These are phyloP conservation scores for Coemansia aciculifera DNA, from an alignment of 192 early-diverging fungal genomes.

Conservation along the genomic window DNA sequence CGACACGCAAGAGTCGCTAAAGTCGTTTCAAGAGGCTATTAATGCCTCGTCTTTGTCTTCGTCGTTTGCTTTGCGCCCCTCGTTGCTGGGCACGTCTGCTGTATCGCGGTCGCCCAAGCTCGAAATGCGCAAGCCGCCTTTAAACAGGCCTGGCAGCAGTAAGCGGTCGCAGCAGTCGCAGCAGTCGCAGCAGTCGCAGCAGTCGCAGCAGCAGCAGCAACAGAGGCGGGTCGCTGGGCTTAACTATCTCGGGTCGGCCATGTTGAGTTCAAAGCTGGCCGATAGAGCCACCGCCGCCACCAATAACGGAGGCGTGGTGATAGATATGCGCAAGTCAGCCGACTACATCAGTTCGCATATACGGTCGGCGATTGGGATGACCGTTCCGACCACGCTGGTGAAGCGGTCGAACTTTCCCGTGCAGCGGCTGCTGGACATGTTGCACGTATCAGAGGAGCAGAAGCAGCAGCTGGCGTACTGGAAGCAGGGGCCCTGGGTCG, in stretches of 20 bases:
- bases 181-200: not conserved
- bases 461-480: slow-evolving; percentile 55
- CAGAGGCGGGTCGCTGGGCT: not conserved
- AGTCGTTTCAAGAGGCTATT: slow-evolving; percentile 1
- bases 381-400: slow-evolving; percentile 72
- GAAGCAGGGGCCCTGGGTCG: slow-evolving; percentile 61
- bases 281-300: not conserved
- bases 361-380: slow-evolving; percentile 63
- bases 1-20: not conserved
- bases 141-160: not conserved
- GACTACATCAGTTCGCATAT: slow-evolving; percentile 60
- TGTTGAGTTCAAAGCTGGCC: slow-evolving; percentile 9
- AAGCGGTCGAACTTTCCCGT: slow-evolving; percentile 64
- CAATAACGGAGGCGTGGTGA: slow-evolving; percentile 51
- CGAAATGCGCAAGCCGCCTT: not conserved
- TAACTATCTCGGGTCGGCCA: slow-evolving; percentile 14
- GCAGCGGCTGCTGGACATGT: slow-evolving; percentile 62
- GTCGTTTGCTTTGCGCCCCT: not conserved
- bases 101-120: not conserved
- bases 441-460: slow-evolving; percentile 57
- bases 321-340: slow-evolving; percentile 72
- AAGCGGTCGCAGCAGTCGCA: not conserved
- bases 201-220: not conserved
- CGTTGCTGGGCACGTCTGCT: not conserved
- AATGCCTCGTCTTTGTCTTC: not conserved